A percentile compares a stretch with the other conserved stretches of the same genome.
Conservation (phyloP, 495 filamentous ascomycete genomes). For the Lophiotrema nucula region DNA sequence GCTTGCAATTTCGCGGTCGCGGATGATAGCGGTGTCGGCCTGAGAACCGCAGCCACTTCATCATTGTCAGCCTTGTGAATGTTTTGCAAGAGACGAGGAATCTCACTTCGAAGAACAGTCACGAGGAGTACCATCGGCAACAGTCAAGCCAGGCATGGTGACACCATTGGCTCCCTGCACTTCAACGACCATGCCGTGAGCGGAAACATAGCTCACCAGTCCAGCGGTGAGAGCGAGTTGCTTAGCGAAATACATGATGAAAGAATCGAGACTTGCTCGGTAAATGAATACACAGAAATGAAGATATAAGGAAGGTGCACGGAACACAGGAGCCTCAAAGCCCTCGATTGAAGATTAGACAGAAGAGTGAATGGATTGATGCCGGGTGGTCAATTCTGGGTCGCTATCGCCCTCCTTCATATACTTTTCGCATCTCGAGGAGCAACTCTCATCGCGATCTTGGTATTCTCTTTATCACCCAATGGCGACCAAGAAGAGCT, state of each 20-base stretch:
- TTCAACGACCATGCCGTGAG: conserved; percentile 26
- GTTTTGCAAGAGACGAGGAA: not conserved
- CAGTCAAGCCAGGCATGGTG: conserved; percentile 33
- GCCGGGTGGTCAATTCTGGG: not conserved
- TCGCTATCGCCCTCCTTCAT: not conserved
- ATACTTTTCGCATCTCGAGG: not conserved
- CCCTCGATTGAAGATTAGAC: not conserved
- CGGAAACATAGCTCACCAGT: conserved; percentile 11
- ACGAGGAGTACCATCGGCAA: conserved; percentile 26
- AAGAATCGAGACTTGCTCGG: not conserved
- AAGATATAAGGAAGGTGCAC: not conserved
- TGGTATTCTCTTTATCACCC: not conserved
- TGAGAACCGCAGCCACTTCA: conserved; percentile 54
- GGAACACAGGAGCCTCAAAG: not conserved
- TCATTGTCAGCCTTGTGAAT: conserved; percentile 41
- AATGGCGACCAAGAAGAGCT: not conserved
- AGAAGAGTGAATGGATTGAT: not conserved
- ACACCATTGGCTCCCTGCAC: conserved; percentile 36
- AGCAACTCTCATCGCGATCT: too few species aligned
- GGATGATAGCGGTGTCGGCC: conserved; percentile 53
- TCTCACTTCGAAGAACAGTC: conserved; percentile 25
- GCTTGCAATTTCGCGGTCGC: conserved; percentile 42
- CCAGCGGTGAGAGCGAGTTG: conserved; percentile 6
- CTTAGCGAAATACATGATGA: conserved; percentile 8
- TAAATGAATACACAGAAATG: not conserved